Evolutionary conservation across 129 eudicot genomes (phyloP).

Genomic region (Saussurea involucrata): DNA sequence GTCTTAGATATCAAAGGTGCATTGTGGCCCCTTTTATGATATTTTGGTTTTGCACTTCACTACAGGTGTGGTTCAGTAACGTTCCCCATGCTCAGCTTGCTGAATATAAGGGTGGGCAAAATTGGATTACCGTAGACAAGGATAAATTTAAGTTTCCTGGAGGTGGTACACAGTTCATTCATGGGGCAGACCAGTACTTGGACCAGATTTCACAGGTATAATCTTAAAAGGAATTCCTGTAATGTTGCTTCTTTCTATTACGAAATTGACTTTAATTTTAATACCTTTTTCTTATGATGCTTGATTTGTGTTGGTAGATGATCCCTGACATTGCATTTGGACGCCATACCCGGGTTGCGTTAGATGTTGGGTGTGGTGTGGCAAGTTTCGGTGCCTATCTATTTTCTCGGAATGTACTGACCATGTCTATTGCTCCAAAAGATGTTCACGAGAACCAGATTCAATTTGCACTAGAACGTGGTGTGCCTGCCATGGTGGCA

Average conservation of each 20-base stretch:
- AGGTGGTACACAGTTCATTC: slow-evolving; percentile 98
- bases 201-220: slow-evolving; percentile 92
- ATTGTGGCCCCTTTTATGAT: neutral
- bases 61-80: slow-evolving; percentile 94
- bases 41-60: neutral
- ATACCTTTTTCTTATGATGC: slow-evolving; percentile 6
- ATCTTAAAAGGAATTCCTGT: neutral
- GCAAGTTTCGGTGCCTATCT: slow-evolving; percentile 97
- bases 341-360: slow-evolving; percentile 66
- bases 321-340: slow-evolving; percentile 89
- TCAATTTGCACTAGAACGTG: slow-evolving; percentile 97
- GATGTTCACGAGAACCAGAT: slow-evolving; percentile 99
- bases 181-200: slow-evolving; percentile 88
- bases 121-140: slow-evolving; percentile 81
- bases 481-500: slow-evolving; percentile 97
- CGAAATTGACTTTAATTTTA: neutral
- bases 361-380: slow-evolving; percentile 98
- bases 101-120: slow-evolving; percentile 97
- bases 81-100: slow-evolving; percentile 95
- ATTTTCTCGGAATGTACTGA: slow-evolving; percentile 72
- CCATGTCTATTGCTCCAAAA: slow-evolving; percentile 94
- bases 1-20: neutral
- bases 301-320: slow-evolving; percentile 54
- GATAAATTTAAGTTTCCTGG: slow-evolving; percentile 97
- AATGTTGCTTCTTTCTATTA: slow-evolving; percentile 1